Evolutionary conservation across 1,139 yeast species (phyloP), one percentile per base, ranked within the genome.

Genomic region (Eremothecium coryli): DNA sequence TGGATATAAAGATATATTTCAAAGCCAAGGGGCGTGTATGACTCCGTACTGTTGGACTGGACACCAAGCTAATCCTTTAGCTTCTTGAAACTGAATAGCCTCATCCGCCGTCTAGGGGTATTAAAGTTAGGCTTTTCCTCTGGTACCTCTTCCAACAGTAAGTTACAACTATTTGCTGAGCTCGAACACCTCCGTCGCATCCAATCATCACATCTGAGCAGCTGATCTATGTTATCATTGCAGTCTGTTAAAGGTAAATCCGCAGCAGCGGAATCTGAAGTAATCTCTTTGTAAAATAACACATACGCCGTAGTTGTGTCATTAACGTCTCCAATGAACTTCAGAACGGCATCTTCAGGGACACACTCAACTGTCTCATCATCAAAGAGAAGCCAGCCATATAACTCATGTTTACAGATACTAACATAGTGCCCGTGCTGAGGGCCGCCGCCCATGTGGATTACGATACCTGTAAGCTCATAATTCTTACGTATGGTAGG

Each of bases 381-480:
- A 56, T 90, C 98, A 60, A 84, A 90, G 40, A 90, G 61, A 21
- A 90, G 62, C 98, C 98, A 90, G 1, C 95, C 84, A 26, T 76
- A 75, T 14, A 73, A 69, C 38, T 73, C 77, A 10, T 88, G 79
- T 54, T 86, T 86, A 44, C 93, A 81, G 7, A 90, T 64, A 0
- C 95, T 73, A 10, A 90, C 88, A 52, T 90, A 90, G 57, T 90
- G 98, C 0, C 98, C 98, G 60, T 88, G 96, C 66, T 86, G 86
- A 1, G 97, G 96, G 0, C 97, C 97, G 2, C 96, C 94, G 4
- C 98, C 98, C 49, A 90, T 79, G 52, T 90, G 98, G 14, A 90
- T 86, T 15, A 90, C 93, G 28, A 88, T 76, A 0, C 93, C 86
- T 42, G 77, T 80, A 35, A 90, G 63, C 48, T 86, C 95, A 52